Evolutionary conservation across 2,329 filamentous ascomycete species (phyloP).

Genomic region (Leptodontidium sp.): DNA sequence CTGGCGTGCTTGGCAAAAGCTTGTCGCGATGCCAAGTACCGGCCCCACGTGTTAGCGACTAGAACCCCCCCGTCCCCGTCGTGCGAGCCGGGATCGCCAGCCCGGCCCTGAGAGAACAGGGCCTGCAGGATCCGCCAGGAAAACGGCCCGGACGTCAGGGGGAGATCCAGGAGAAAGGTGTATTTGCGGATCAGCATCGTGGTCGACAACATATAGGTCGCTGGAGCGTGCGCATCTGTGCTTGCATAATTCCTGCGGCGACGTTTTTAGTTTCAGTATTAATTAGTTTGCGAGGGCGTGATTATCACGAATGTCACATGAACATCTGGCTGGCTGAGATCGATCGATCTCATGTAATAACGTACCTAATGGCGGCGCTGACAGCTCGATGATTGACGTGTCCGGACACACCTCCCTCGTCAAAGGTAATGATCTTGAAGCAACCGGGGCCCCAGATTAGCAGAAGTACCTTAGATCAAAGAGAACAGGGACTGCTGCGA

Average conservation of each 20-base stretch:
- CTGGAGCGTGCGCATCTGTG: conserved; percentile 45
- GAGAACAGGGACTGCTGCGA: not conserved
- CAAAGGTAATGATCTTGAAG: conserved; percentile 51
- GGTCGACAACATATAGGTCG: conserved; percentile 50
- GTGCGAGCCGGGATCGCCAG: conserved; percentile 19
- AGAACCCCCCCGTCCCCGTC: conserved; percentile 40
- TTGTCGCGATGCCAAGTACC: conserved; percentile 48
- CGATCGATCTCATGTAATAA: not conserved
- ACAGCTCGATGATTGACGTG: conserved; percentile 53
- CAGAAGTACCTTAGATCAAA: not conserved
- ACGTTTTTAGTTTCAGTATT: not conserved
- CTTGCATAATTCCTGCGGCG: conserved; percentile 43
- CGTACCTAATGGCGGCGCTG: conserved; percentile 50
- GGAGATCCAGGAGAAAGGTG: conserved; percentile 50
- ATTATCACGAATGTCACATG: not conserved
- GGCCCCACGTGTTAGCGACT: conserved; percentile 49
- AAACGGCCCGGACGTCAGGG: conserved; percentile 51
- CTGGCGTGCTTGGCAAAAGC: conserved; percentile 51
- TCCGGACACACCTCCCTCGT: conserved; percentile 51
- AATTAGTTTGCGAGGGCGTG: not conserved
- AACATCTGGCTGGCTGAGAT: not conserved
- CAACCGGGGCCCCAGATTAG: not conserved
- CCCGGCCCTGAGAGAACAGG: conserved; percentile 26
- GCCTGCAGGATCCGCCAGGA: conserved; percentile 35
- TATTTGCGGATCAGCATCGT: conserved; percentile 50